Evolutionary conservation across 208 protist species (phyloP).

Genomic region (Angomonas ambiguus): DNA sequence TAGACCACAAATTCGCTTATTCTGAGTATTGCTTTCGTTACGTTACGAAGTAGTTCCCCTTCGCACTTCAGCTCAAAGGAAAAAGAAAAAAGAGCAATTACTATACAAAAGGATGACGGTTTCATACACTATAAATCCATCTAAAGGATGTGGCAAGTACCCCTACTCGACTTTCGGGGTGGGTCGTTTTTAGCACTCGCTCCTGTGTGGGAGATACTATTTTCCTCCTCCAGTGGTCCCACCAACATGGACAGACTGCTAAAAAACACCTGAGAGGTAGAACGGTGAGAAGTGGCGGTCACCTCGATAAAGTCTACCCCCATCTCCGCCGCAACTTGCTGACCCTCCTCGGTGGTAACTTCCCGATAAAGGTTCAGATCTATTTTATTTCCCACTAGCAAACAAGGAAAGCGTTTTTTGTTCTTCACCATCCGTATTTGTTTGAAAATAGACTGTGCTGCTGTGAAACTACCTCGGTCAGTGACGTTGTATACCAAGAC

Average conservation of each 20-base stretch:
- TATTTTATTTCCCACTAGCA: slow-evolving; percentile 65
- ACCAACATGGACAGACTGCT: neutral
- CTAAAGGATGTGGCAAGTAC: too few species aligned
- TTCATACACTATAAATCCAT: too few species aligned
- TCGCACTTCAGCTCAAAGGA: too few species aligned
- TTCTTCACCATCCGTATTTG: slow-evolving; percentile 19
- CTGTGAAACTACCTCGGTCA: slow-evolving; percentile 63
- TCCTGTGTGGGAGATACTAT: neutral
- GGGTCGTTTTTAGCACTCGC: neutral
- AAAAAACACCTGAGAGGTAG: slow-evolving; percentile 45
- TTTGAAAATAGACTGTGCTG: slow-evolving; percentile 33
- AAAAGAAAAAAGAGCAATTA: slow-evolving; percentile 17
- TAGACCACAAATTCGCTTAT: too few species aligned
- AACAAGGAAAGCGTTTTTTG: slow-evolving; percentile 21
- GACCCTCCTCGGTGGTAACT: slow-evolving; percentile 36
- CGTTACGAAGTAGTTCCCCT: too few species aligned
- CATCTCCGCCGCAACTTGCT: slow-evolving; percentile 28
- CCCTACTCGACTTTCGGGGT: too few species aligned
- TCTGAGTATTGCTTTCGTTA: too few species aligned
- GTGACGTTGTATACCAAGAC: slow-evolving; percentile 74
- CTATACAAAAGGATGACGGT: neutral
- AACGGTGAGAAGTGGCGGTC: slow-evolving; percentile 50
- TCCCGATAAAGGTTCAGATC: slow-evolving; percentile 37
- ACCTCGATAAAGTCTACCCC: slow-evolving; percentile 59
- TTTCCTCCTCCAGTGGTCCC: neutral